A percentile compares a stretch with the other conserved stretches of the same genome.
Evolutionary conservation across 2,329 filamentous ascomycete genomes (phyloP).

Genomic region (Didymella pomorum): DNA sequence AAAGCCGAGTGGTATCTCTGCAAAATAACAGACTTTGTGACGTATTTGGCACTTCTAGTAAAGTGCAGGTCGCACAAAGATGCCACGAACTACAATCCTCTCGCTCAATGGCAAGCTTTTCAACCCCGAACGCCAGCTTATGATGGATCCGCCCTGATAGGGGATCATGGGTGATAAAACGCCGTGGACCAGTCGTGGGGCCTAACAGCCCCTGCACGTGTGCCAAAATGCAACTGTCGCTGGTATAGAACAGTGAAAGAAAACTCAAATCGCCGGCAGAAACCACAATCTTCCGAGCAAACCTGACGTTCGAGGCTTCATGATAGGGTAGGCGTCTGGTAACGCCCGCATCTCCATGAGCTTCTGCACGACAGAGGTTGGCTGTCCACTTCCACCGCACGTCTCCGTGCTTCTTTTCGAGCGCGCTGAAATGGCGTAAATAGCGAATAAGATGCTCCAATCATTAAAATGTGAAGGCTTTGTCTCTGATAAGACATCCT

Average conservation of each 20-base stretch:
- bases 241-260: constrained; percentile 40
- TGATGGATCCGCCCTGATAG: constrained; percentile 32
- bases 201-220: constrained; percentile 37
- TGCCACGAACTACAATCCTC: constrained; percentile 24
- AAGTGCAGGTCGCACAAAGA: constrained; percentile 40
- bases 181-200: constrained; percentile 36
- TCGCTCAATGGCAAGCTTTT: constrained; percentile 25
- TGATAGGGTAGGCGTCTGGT: not conserved
- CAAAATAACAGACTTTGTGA: constrained; percentile 28
- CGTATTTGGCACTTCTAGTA: constrained; percentile 39
- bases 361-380: not conserved
- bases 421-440: constrained; percentile 9
- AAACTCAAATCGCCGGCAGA: constrained; percentile 5
- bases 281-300: not conserved
- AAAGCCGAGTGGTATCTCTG: constrained; percentile 38
- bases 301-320: not conserved
- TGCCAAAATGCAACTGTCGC: constrained; percentile 47
- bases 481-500: constrained; percentile 42
- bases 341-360: not conserved
- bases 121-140: constrained; percentile 32
- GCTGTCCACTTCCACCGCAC: not conserved
- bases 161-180: constrained; percentile 34
- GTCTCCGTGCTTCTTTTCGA: not conserved
- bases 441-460: constrained; percentile 11
- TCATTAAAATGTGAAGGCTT: constrained; percentile 30